These are phyloP conservation scores for Beta lomatogona DNA, from an alignment of 179 eudicot species.

Conservation along the genomic window DNA sequence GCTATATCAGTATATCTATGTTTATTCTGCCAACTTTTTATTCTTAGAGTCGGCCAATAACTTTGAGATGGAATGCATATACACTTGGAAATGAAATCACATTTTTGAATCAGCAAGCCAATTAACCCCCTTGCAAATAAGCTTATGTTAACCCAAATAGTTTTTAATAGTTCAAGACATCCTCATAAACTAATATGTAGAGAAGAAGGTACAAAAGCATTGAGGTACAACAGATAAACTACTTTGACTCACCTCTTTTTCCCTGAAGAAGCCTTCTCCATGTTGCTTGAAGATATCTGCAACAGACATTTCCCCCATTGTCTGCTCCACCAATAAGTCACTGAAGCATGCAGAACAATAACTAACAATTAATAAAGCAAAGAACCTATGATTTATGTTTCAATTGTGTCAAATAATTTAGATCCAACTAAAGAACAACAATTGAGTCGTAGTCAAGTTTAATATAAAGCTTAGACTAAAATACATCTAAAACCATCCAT, in stretches of 20 bases:
- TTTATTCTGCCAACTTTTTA: neutral
- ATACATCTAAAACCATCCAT: neutral
- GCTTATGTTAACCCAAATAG: neutral
- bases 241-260: conserved; percentile 65
- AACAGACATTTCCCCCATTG: conserved; percentile 62
- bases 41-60: neutral
- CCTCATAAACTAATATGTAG: neutral
- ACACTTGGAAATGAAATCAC: neutral
- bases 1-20: neutral
- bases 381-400: neutral
- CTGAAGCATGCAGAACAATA: conserved; percentile 44
- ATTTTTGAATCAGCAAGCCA: neutral
- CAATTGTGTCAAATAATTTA: neutral
- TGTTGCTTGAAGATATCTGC: conserved; percentile 78
- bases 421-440: neutral
- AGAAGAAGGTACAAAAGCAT: neutral
- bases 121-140: neutral
- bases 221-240: conserved; percentile 5
- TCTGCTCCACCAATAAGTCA: conserved; percentile 69
- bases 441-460: neutral
- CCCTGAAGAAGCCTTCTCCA: conserved; percentile 88
- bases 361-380: neutral
- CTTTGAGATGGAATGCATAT: neutral
- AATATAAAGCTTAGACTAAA: neutral
- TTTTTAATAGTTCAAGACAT: neutral